phyloP scores from a whole-genome alignment of 805 yeast species.

The Saccharomycopsis schoenii region DNA sequence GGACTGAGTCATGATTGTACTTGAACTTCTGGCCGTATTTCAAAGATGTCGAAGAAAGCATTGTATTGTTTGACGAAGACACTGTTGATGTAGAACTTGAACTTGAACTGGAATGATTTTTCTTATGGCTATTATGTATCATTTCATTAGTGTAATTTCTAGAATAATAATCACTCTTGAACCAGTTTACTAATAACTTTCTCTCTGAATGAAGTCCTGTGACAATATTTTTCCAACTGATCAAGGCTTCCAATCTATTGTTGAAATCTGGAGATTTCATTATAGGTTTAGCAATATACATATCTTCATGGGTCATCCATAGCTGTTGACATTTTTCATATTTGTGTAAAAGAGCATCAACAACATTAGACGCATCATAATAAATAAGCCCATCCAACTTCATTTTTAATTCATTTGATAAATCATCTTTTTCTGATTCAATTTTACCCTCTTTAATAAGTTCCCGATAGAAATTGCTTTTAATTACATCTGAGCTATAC shows the following conservation, averaged over 20 bases:
- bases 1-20: not conserved
- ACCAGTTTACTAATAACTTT: conserved; percentile 56
- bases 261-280: conserved; percentile 56
- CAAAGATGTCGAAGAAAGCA: not conserved
- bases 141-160: not conserved
- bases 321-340: conserved; percentile 60
- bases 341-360: conserved; percentile 45
- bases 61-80: not conserved
- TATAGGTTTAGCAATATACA: conserved; percentile 69
- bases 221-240: conserved; percentile 75
- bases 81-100: not conserved
- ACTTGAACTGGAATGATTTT: not conserved
- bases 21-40: not conserved
- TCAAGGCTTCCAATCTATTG: conserved; percentile 61
- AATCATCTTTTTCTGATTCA: conserved; percentile 3
- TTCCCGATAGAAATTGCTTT: conserved; percentile 4
- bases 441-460: conserved; percentile 2
- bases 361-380: conserved; percentile 38
- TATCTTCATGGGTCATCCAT: conserved; percentile 72
- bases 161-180: conserved; percentile 4
- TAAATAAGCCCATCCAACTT: conserved; percentile 6
- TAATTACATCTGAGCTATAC: conserved; percentile 8
- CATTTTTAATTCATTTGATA: conserved; percentile 2
- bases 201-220: conserved; percentile 57
- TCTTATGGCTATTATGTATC: not conserved